Base-by-base conservation (phyloP, 2,329 filamentous ascomycete genomes). In the Talaromyces sp. region DNA sequence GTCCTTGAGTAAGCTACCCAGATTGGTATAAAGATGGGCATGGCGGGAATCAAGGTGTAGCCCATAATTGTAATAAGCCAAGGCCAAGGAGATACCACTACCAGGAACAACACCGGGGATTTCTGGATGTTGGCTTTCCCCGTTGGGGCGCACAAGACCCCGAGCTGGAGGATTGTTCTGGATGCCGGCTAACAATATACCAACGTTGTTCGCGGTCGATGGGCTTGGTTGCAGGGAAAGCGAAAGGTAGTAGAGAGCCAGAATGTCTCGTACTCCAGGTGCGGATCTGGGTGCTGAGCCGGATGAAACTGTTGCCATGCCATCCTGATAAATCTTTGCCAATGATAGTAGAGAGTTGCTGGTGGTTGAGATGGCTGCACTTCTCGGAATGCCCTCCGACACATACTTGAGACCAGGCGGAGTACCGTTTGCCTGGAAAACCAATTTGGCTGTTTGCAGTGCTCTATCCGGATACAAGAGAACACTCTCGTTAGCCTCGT, bases 171-270 rank as follows among this genome's bases (percentile, higher is more conserved):
- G 67, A 22, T 79, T 80, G 63, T 96, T 91, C 67, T 96, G 94
- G 17, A 97, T 89, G 51, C 94, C 90, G 4, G 94, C 94, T n/a
- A 99, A 84, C 24, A 99, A 80, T 50, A 99, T 99, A 3, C 94
- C 94, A 11, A 99, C 92, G 69, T 99, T 99, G 70, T 99, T 99
- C 0, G 94, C 94, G 0, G 94, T 99, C 0, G 94, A 99, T 2
- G 94, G 94, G 65, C 94, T 97, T 43, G 94, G 92, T 59, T 97
- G 94, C 2, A 99, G 80, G 0, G 94, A 96, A 3, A 99, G 77
- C 0, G 94, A 99, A 2, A 99, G 80, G 67, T 99, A 99, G 71
- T 99, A 99, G 11, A 99, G 82, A 1, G 92, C 90, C 32, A 99
- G 76, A 33, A 99, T 97, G 66, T 99, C 94, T 37, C 91, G 86